A percentile compares a stretch with the other conserved stretches of the same genome.
phyloP scores from a whole-genome alignment of 192 early-diverging fungal genomes.

The Coemansia sp. region DNA sequence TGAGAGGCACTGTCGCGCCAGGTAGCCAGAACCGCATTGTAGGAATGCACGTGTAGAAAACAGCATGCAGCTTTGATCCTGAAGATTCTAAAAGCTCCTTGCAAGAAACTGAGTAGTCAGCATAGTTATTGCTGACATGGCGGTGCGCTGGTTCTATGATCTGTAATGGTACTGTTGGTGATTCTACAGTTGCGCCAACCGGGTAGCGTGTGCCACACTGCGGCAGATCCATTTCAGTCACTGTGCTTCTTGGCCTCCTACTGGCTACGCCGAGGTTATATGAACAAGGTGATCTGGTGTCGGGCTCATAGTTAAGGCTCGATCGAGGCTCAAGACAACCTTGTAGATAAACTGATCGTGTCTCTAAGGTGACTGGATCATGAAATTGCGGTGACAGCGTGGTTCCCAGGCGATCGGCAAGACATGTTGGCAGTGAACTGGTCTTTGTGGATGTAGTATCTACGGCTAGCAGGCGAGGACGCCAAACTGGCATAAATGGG shows the following conservation, averaged over 20 bases:
- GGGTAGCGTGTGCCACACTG: not conserved
- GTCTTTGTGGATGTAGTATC: not conserved
- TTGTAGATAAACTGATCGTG: not conserved
- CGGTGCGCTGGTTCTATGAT: not conserved
- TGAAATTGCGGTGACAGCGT: not conserved
- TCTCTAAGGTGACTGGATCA: not conserved
- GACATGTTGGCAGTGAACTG: not conserved
- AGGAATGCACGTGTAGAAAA: slow-evolving; percentile 29
- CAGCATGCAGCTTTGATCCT: not conserved
- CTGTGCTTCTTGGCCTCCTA: not conserved
- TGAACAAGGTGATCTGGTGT: not conserved
- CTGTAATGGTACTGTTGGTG: not conserved
- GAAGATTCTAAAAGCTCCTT: not conserved
- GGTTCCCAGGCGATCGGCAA: not conserved
- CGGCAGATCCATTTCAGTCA: not conserved
- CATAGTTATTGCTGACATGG: not conserved
- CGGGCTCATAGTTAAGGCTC: not conserved
- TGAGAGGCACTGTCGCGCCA: slow-evolving; percentile 18
- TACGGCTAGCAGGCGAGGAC: not conserved
- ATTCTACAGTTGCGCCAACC: not conserved
- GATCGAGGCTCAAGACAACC: not conserved
- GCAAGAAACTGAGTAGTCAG: slow-evolving; percentile 7
- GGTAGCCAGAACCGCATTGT: slow-evolving; percentile 43
- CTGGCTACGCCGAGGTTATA: not conserved
- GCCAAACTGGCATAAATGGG: not conserved